Evolutionary conservation across 2,329 filamentous ascomycete species (phyloP).

Genomic region (Venturia pyrina): DNA sequence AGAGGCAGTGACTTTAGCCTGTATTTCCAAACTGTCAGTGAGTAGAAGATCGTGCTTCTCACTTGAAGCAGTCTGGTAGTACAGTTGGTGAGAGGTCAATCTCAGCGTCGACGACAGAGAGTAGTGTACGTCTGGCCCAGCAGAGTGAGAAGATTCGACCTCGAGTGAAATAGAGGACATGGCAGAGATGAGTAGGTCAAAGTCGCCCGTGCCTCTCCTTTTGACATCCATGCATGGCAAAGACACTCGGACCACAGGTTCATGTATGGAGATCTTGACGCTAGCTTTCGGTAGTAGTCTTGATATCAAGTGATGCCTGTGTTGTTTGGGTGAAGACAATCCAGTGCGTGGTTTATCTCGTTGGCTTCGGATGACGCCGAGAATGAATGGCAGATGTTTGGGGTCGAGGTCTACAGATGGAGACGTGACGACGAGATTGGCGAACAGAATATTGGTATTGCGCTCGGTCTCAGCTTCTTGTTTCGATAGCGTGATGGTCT

Average conservation of each 20-base stretch:
- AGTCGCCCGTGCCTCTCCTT: slow-evolving; percentile 60
- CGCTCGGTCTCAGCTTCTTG: slow-evolving; percentile 66
- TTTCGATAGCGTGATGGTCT: slow-evolving; percentile 73
- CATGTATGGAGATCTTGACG: slow-evolving; percentile 93
- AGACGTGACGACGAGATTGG: slow-evolving; percentile 91
- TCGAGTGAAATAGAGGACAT: slow-evolving; percentile 91
- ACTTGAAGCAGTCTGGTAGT: slow-evolving; percentile 83
- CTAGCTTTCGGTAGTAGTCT: slow-evolving; percentile 87
- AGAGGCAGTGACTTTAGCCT: slow-evolving; percentile 71
- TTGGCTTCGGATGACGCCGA: slow-evolving; percentile 58
- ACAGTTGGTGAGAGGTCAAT: slow-evolving; percentile 77
- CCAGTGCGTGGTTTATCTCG: slow-evolving; percentile 17
- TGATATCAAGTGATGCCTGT: slow-evolving; percentile 57
- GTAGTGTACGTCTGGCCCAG: slow-evolving; percentile 76
- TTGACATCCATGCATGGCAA: slow-evolving; percentile 62
- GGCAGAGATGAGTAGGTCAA: slow-evolving; percentile 88
- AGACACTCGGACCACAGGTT: slow-evolving; percentile 84
- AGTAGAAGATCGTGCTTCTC: slow-evolving; percentile 78
- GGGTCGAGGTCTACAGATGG: slow-evolving; percentile 90
- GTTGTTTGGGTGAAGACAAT: slow-evolving; percentile 17
- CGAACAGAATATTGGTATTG: slow-evolving; percentile 93
- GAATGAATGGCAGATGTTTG: slow-evolving; percentile 75
- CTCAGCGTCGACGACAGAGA: slow-evolving; percentile 73
- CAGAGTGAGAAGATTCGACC: slow-evolving; percentile 88
- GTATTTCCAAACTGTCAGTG: slow-evolving; percentile 81